Evolutionary conservation across 805 yeast genomes (phyloP).

Genomic region (Candida khao-thaluensis): DNA sequence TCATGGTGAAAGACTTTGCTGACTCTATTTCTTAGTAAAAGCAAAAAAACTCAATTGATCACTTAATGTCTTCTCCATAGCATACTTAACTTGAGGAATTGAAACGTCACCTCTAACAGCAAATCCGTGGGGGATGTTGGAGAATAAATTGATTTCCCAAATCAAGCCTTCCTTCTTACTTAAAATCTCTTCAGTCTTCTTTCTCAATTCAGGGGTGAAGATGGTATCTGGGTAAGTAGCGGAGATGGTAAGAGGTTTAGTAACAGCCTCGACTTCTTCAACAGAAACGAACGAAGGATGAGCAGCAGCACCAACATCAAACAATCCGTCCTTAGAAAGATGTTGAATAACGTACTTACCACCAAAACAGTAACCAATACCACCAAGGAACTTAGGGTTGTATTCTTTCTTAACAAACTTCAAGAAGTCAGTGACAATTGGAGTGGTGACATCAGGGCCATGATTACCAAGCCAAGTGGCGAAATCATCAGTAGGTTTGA

Average conservation of each 20-base stretch:
- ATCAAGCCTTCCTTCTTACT: constrained; percentile 39
- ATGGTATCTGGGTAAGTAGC: constrained; percentile 71
- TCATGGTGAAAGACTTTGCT: too few species aligned
- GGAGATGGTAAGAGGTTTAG: constrained; percentile 60
- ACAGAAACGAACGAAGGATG: constrained; percentile 76
- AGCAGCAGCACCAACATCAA: constrained; percentile 62
- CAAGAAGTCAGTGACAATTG: constrained; percentile 51
- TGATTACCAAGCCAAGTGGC: constrained; percentile 57
- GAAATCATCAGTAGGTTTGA: constrained; percentile 11
- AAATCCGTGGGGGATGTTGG: constrained; percentile 74
- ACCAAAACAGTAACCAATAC: constrained; percentile 83
- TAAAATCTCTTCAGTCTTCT: constrained; percentile 57
- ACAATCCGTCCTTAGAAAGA: constrained; percentile 34
- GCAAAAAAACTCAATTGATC: constrained; percentile 39
- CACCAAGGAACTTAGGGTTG: constrained; percentile 40
- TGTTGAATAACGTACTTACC: constrained; percentile 66
- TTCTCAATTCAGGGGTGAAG: constrained; percentile 66
- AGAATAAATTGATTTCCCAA: constrained; percentile 60
- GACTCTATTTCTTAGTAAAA: background rate
- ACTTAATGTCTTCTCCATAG: constrained; percentile 61
- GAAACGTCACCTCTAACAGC: constrained; percentile 73
- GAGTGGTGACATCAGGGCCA: constrained; percentile 44
- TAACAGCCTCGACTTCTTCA: constrained; percentile 61
- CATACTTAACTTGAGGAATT: constrained; percentile 53
- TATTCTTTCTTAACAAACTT: constrained; percentile 40